Base-by-base conservation (phyloP, 2,329 filamentous ascomycete genomes). In the Cercospora zeae-maydis region DNA sequence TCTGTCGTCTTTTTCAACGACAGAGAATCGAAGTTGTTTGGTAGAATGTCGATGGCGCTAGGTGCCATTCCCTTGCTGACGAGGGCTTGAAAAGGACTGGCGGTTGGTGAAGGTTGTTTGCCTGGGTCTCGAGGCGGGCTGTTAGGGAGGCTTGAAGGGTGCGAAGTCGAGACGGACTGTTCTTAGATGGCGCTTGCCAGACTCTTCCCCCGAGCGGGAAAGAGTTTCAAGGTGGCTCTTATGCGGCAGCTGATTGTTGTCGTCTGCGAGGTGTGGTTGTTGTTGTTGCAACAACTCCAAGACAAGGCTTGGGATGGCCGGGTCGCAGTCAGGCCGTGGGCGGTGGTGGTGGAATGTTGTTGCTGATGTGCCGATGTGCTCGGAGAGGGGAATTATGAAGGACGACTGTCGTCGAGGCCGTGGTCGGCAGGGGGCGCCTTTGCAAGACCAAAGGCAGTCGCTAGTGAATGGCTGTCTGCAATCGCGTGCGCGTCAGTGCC, bases 191-290 rank as follows among this genome's bases (percentile, higher is more conserved):
- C 92, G 90, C 92, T 91, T 91, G 89, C 92, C 92, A 90, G 92
- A 96, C 92, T 95, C 95, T 96, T 93, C 95, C 95, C 93, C 93
- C 80, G 83, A 83, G 80, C 83, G 83, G 96, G 93, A 93, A 98
- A 98, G 93, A 96, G 93, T 90, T 90, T 88, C 86, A 86, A 87
- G 88, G 88, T 86, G 86, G 88, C 90, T 96, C 91, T 92, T 98
- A 99, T 99, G 93, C 95, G 95, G 95, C 95, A 98, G 93, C 91
- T 96, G 90, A 86, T 83, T 81, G 79, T 81, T 80, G 49, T 54
- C 49, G 49, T 34, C 49, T 80, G 84, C 80, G 78, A 84, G 81
- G 77, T 83, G 84, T 70, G 76, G 24, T 3, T 27, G 77, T 70
- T 27, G 77, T 70, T 75, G 75, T 74, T 75, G 73, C 70, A 77